A percentile compares a stretch with the other conserved stretches of the same genome.
These are phyloP conservation scores for Symbiodinium pilosum DNA, from an alignment of 73 alveolate species.

Conservation along the genomic window DNA sequence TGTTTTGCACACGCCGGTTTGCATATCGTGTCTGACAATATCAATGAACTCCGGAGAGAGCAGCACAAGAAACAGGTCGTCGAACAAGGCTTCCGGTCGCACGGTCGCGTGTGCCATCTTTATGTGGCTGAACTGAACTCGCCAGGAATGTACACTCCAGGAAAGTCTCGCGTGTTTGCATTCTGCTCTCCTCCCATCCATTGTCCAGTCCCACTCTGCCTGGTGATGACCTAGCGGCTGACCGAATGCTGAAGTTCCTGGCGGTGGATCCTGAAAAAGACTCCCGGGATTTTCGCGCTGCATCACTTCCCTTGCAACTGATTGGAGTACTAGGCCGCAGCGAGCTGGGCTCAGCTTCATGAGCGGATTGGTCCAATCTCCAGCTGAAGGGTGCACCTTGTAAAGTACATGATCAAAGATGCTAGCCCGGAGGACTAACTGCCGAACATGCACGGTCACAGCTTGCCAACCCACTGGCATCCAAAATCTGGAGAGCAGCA, in stretches of 20 bases:
- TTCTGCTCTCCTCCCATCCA: conserved; percentile 5
- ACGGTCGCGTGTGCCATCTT: neutral
- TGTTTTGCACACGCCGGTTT: neutral
- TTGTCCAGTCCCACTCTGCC: neutral
- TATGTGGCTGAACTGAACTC: neutral
- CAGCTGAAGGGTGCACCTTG: neutral
- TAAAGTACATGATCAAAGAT: neutral
- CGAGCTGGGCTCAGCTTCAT: conserved; percentile 14
- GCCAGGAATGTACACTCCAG: neutral
- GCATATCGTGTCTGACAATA: conserved; percentile 27
- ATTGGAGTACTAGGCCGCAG: conserved; percentile 3
- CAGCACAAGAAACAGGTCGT: conserved; percentile 10
- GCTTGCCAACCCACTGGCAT: no score
- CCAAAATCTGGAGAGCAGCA: no score
- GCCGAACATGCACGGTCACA: neutral
- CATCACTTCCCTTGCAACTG: neutral
- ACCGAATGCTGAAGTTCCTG: neutral
- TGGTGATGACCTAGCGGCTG: neutral
- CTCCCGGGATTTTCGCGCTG: neutral
- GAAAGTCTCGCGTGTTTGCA: neutral
- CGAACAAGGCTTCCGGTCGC: neutral
- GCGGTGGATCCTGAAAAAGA: neutral
- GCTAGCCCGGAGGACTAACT: neutral
- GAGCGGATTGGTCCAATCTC: neutral
- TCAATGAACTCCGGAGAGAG: conserved; percentile 38